Evolutionary conservation across 1,284 basidiomycete species (phyloP).

Genomic region (Naganishia liquefaciens): DNA sequence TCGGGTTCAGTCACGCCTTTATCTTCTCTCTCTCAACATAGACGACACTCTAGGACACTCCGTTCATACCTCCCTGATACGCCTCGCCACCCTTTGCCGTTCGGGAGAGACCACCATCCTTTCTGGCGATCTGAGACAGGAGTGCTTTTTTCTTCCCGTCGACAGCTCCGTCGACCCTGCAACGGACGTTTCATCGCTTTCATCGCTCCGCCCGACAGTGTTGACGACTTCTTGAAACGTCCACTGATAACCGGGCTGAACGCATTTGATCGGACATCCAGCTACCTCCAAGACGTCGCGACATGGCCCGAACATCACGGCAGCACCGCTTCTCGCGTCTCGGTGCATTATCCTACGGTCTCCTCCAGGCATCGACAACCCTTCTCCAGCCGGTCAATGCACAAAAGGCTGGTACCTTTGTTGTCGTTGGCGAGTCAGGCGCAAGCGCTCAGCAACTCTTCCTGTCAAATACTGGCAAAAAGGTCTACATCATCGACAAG

Average conservation of each 20-base stretch:
- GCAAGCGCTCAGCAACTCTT: conserved; percentile 53
- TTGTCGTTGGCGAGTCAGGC: conserved; percentile 46
- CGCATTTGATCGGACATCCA: too few relatives aligned
- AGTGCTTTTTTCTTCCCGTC: not conserved
- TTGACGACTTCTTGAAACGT: too few relatives aligned
- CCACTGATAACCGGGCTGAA: too few relatives aligned
- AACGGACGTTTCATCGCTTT: too few relatives aligned
- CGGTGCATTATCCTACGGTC: conserved; percentile 4
- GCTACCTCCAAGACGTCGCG: too few relatives aligned
- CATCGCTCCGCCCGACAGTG: too few relatives aligned
- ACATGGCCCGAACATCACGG: conserved; percentile 8
- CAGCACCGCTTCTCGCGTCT: conserved; percentile 7
- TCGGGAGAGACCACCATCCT: not conserved
- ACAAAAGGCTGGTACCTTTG: conserved; percentile 37
- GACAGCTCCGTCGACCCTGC: too few relatives aligned
- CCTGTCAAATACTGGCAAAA: conserved; percentile 42
- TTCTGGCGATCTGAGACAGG: not conserved
- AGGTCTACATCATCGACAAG: conserved; percentile 56
- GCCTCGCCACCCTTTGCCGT: not conserved
- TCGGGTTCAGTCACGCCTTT: not conserved
- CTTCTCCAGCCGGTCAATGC: conserved; percentile 15
- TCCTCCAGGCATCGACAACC: conserved; percentile 14
- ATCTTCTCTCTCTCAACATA: too few relatives aligned
- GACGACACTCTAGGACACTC: too few relatives aligned
- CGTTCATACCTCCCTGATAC: too few relatives aligned